Base-by-base conservation (phyloP, 1,284 basidiomycete species). In the Cutaneotrichosporon mucoides region DNA sequence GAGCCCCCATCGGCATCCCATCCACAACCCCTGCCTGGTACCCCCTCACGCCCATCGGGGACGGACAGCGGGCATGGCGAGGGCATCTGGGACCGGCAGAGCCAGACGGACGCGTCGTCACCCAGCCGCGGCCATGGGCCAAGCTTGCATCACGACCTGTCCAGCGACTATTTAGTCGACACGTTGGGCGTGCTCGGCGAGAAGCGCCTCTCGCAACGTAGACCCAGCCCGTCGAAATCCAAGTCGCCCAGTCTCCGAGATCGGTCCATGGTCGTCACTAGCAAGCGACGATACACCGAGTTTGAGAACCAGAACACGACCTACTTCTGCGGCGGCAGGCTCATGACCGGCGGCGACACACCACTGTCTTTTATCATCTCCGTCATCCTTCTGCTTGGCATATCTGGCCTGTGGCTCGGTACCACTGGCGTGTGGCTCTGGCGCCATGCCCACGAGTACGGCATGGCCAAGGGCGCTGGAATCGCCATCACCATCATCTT, bases 361-460 rank as follows among this genome's bases (percentile, higher is more conserved):
- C 86, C 87, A 0, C 85, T 84, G 80, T 89, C 90, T 4, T 89
- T 94, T 67, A 70, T 90, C 6, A 81, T 81, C 0, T 85, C 84
- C 4, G 77, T 92, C 53, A 71, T 78, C 5, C 59, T 93, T 15
- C 77, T 89, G 45, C 74, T 91, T 48, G 82, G 82, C 12, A 81
- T 95, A 60, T 78, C 86, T 2, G 89, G 87, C 0, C 76, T 87
- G 8, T 96, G 88, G 88, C 84, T 94, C 67, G 88, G 86, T 5
- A 89, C 88, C 24, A 92, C 90, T 4, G 87, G 87, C 60, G 86
- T 88, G 16, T 92, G 88, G 85, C 88, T 91, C 84, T 94, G 92
- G 90, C 76, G 78, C 38, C 82, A 90, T 69, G 81, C 86, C 64
- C 85, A 85, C 62, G 86, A 84, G 4, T 88, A 87, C n/a, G 84